Evolutionary conservation across 768 basidiomycete genomes (phyloP), one percentile per base, ranked within the genome.

Genomic region (Cyclocybe aegerita): DNA sequence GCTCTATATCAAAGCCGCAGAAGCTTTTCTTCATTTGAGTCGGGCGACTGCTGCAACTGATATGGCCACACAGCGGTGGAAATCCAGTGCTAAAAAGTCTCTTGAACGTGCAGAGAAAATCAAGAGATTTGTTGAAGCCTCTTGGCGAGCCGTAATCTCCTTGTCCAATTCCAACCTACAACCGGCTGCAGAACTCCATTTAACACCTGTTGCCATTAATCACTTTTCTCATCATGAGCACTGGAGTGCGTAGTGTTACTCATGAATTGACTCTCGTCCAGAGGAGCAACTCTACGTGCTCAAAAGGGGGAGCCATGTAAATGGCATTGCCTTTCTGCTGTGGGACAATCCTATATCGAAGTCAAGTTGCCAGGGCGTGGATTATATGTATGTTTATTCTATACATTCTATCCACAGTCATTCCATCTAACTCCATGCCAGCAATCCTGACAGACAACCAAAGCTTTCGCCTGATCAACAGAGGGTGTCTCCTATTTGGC

Each of bases 81-180:
- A 83, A 56, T 59, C 68, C 0, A 75, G 70, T 41, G 88, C 88
- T 0, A 68, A 64, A n/a, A 88, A 81, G 61, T 81, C 88, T 0
- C 64, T 93, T 15, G 84, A 90, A 60, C 77, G 91, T 39, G 92
- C 92, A 6, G 88, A 93, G 71, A 86, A 84, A 66, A 90, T 93
- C 56, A 90, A 89, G 61, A 69, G 70, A 16, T 73, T 79, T 56
- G 63, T 71, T 9, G 70, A 74, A 50, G 69, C 66, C 46, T 58
- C 69, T 23, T 69, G 69, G 47, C 45, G 58, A n/a, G 56, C 45
- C 36, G 53, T 49, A 9, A 48, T 51, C 48, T 4, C 49, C 16
- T 17, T 49, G 5, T 39, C 50, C 16, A 49, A 39, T 15, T 9
- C 46, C 14, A 38, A 40, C 4, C 36, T 39, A 17, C 32, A 41